phyloP scores from a whole-genome alignment of 176 grass and related monocot genomes.

The Eleusine indica region DNA sequence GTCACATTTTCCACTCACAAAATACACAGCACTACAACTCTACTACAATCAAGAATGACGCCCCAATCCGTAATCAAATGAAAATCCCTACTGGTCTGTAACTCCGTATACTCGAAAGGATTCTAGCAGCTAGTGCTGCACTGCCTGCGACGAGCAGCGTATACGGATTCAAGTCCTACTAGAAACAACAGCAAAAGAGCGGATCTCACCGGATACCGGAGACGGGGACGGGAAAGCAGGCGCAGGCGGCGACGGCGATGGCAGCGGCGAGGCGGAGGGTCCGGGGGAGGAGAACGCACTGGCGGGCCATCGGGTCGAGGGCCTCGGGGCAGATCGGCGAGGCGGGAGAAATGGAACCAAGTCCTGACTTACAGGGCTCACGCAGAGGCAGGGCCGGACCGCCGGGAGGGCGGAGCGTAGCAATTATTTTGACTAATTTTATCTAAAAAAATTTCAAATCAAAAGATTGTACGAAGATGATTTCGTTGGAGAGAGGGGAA shows the following conservation, averaged over 20 bases:
- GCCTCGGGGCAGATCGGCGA: background rate
- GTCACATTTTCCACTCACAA: background rate
- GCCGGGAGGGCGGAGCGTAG: background rate
- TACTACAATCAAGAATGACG: background rate
- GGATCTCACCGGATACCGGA: slow-evolving; percentile 54
- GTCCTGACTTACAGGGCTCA: background rate
- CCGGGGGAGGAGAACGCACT: background rate
- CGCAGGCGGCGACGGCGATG: background rate
- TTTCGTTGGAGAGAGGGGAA: too few relatives aligned
- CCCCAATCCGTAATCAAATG: background rate
- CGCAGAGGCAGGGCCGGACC: too few relatives aligned
- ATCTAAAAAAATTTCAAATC: too few relatives aligned
- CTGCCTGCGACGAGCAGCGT: background rate
- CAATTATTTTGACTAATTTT: too few relatives aligned
- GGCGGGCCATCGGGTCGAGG: background rate
- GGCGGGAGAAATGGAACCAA: too few relatives aligned
- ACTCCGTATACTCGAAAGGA: background rate
- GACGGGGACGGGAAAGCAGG: slow-evolving; percentile 14
- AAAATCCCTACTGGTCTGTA: background rate
- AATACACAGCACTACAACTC: background rate
- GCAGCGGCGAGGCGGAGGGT: background rate
- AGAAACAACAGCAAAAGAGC: background rate
- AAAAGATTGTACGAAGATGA: too few relatives aligned
- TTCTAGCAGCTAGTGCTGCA: background rate
- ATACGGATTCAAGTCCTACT: background rate